phyloP scores from a whole-genome alignment of 257 asterid genomes.

The Gardenia jasminoides region DNA sequence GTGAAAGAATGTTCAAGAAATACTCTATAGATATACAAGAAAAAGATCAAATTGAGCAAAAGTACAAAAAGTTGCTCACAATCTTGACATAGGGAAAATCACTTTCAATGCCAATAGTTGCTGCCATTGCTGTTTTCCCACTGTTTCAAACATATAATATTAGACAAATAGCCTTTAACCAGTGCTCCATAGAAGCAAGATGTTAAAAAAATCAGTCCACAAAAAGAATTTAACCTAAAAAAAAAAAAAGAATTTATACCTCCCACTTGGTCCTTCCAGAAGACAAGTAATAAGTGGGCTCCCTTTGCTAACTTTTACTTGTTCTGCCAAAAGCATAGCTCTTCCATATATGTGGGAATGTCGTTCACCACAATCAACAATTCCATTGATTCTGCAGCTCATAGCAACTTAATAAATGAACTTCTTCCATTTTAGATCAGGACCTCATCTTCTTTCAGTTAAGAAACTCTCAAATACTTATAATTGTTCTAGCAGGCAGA shows the following conservation, averaged over 20 bases:
- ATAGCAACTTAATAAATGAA: neutral
- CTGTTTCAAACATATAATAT: slow-evolving; percentile 44
- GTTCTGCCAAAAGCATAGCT: slow-evolving; percentile 83
- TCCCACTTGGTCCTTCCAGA: slow-evolving; percentile 99
- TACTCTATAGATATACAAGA: slow-evolving; percentile 6
- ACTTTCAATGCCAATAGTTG: slow-evolving; percentile 86
- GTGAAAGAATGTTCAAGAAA: slow-evolving; percentile 14
- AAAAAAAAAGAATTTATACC: slow-evolving; percentile 43
- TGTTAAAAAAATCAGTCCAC: neutral
- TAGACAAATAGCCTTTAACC: neutral
- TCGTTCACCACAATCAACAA: slow-evolving; percentile 74
- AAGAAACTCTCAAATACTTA: neutral
- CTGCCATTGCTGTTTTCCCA: slow-evolving; percentile 98
- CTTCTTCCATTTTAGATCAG: slow-evolving; percentile 5
- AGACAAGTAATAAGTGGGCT: slow-evolving; percentile 92
- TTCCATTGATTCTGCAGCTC: slow-evolving; percentile 69
- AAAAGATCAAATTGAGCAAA: neutral
- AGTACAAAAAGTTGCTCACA: slow-evolving; percentile 51
- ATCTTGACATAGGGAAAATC: slow-evolving; percentile 95
- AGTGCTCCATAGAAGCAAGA: neutral
- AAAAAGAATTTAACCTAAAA: slow-evolving; percentile 6
- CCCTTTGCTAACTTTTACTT: slow-evolving; percentile 85
- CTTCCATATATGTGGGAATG: slow-evolving; percentile 77
- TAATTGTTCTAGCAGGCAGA: neutral
- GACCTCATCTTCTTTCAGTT: neutral